Evolutionary conservation across 2,329 filamentous ascomycete genomes (phyloP).

Genomic region (Cladosporium sp.): DNA sequence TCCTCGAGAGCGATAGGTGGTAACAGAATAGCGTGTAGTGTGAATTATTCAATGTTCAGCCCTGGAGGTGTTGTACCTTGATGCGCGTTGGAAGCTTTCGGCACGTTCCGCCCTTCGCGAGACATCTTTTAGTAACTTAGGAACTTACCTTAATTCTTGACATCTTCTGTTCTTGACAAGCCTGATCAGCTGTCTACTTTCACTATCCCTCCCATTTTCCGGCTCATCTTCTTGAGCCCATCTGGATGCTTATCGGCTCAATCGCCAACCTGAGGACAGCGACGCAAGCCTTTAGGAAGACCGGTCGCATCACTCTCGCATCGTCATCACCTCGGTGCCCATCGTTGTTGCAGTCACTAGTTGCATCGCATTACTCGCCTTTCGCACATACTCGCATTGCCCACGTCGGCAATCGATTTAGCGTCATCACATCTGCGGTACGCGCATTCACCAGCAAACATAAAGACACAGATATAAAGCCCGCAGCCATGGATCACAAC

Average conservation of each 20-base stretch:
- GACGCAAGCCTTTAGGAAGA: conserved; percentile 4
- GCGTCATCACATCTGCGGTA: not conserved
- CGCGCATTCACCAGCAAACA: conserved; percentile 4
- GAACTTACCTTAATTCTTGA: not conserved
- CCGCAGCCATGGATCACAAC: conserved; percentile 21
- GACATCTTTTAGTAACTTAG: not conserved
- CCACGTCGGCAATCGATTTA: not conserved
- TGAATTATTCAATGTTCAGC: too few relatives aligned
- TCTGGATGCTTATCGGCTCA: conserved; percentile 18
- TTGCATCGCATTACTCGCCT: not conserved
- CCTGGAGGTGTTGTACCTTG: not conserved
- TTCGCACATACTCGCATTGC: not conserved
- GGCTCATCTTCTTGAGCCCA: conserved; percentile 12
- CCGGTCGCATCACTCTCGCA: conserved; percentile 10
- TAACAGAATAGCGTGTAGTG: too few relatives aligned
- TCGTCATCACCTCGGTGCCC: conserved; percentile 3
- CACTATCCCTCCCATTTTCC: not conserved
- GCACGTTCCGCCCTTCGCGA: not conserved
- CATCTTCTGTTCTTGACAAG: not conserved
- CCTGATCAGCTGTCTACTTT: not conserved
- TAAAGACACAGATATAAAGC: not conserved
- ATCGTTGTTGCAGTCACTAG: not conserved
- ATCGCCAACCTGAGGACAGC: conserved; percentile 14
- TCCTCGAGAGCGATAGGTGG: too few relatives aligned
- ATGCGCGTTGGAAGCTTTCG: not conserved